A percentile compares a stretch with the other conserved stretches of the same genome.
Conservation (phyloP, 371 early-diverging fungal genomes). For the Mucor racemosus region DNA sequence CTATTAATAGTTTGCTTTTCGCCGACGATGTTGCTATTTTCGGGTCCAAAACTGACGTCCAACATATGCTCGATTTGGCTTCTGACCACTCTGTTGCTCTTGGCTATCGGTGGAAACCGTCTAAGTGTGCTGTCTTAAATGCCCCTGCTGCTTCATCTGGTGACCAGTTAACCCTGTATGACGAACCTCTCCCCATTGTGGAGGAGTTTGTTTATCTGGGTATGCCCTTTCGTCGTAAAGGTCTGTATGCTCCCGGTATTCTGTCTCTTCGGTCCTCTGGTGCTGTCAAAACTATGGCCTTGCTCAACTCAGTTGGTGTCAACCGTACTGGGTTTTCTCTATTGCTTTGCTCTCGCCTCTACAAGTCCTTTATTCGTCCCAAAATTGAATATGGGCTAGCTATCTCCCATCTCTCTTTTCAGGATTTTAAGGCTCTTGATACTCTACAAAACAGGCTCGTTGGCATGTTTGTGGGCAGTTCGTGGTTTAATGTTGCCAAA, state of each 20-base stretch:
- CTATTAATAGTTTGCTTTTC: too few species aligned
- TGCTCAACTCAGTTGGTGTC: neutral
- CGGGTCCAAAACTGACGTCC: too few species aligned
- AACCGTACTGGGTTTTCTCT: slow-evolving; percentile 9
- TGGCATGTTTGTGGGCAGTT: neutral
- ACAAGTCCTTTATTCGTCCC: slow-evolving; percentile 10
- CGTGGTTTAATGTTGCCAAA: slow-evolving; percentile 11
- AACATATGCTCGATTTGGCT: too few species aligned
- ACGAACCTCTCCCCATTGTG: slow-evolving; percentile 11
- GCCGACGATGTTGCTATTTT: slow-evolving; percentile 12
- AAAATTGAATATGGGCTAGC: neutral
- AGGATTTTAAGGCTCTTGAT: neutral
- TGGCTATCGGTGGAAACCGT: slow-evolving; percentile 33
- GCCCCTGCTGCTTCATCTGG: neutral
- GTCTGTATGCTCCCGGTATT: too few species aligned
- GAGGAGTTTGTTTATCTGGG: neutral
- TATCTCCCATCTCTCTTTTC: neutral
- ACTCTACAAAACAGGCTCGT: neutral
- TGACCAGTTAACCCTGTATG: neutral
- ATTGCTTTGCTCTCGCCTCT: neutral
- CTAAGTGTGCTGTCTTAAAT: slow-evolving; percentile 33
- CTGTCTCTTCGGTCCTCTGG: too few species aligned
- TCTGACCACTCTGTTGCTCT: slow-evolving; percentile 20
- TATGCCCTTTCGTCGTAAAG: too few species aligned
- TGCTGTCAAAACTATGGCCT: neutral